These are phyloP conservation scores for Globisporangium perplexum DNA, from an alignment of 352 stramenopile genomes.

Conservation along the genomic window DNA sequence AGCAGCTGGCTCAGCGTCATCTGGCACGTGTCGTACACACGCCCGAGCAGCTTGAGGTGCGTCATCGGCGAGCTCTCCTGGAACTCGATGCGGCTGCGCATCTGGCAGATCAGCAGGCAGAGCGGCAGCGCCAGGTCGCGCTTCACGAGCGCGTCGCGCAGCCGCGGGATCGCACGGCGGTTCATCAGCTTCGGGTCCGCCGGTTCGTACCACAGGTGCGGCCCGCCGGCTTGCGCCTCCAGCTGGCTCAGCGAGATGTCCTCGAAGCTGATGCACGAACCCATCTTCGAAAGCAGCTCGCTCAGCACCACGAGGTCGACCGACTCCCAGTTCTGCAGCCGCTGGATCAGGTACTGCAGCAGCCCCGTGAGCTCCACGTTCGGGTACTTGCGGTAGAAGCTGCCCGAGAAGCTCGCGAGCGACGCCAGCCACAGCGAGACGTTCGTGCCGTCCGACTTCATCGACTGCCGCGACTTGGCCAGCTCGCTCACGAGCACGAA, in stretches of 20 bases:
- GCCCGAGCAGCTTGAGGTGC: slow-evolving; percentile 76
- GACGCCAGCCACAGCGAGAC: slow-evolving; percentile 93
- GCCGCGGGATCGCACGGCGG: slow-evolving; percentile 65
- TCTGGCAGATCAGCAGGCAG: slow-evolving; percentile 80
- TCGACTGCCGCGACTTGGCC: slow-evolving; percentile 74
- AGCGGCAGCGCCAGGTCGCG: slow-evolving; percentile 67
- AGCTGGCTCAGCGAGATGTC: slow-evolving; percentile 82
- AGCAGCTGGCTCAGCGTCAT: slow-evolving; percentile 83
- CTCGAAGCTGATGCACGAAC: slow-evolving; percentile 80
- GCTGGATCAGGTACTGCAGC: slow-evolving; percentile 88
- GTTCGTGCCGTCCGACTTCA: slow-evolving; percentile 88
- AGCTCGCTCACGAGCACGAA: slow-evolving; percentile 92
- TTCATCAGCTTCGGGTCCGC: slow-evolving; percentile 81
- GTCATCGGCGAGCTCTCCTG: slow-evolving; percentile 45
- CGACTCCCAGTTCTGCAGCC: slow-evolving; percentile 80
- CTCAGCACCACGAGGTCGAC: slow-evolving; percentile 86
- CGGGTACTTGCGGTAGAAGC: slow-evolving; percentile 93
- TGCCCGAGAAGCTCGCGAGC: slow-evolving; percentile 91
- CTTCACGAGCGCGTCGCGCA: slow-evolving; percentile 84
- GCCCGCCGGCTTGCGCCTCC: slow-evolving; percentile 74
- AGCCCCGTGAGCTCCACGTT: slow-evolving; percentile 90
- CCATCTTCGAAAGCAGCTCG: slow-evolving; percentile 86
- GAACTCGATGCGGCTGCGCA: slow-evolving; percentile 81
- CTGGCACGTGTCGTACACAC: slow-evolving; percentile 80
- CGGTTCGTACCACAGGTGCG: slow-evolving; percentile 74